phyloP scores from a whole-genome alignment of 805 yeast genomes.

The Tetrapisispora fleetii region DNA sequence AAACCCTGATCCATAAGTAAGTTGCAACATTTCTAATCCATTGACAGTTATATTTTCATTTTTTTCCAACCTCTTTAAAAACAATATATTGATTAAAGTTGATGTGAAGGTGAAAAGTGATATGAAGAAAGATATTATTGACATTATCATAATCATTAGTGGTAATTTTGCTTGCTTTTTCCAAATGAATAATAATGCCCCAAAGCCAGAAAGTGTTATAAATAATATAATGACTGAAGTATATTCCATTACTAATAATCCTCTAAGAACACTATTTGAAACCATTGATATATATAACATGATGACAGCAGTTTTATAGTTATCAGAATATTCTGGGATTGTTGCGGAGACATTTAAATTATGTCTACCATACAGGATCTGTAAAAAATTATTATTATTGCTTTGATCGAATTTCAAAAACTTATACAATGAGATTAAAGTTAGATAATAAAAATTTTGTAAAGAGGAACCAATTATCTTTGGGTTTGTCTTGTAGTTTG shows the following conservation, averaged over 20 bases:
- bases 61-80: slow-evolving; percentile 13
- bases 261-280: slow-evolving; percentile 9
- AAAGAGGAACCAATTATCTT: slow-evolving; percentile 19
- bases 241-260: slow-evolving; percentile 8
- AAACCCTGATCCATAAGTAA: slow-evolving; percentile 16
- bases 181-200: slow-evolving; percentile 6
- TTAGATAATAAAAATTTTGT: slow-evolving; percentile 17
- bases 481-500: slow-evolving; percentile 12
- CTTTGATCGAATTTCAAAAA: slow-evolving; percentile 12
- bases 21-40: slow-evolving; percentile 15
- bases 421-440: slow-evolving; percentile 13
- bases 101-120: slow-evolving; percentile 9
- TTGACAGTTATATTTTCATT: slow-evolving; percentile 1
- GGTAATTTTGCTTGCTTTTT: slow-evolving; percentile 7
- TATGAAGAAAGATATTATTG: slow-evolving; percentile 3
- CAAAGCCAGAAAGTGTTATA: slow-evolving; percentile 7
- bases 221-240: slow-evolving; percentile 5
- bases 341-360: slow-evolving; percentile 2
- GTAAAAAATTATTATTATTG: slow-evolving; percentile 12
- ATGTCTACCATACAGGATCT: slow-evolving; percentile 7
- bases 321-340: slow-evolving; percentile 1
- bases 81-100: slow-evolving; percentile 7
- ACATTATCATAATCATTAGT: slow-evolving; percentile 4
- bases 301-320: slow-evolving; percentile 12
- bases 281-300: slow-evolving; percentile 8